Conservation (phyloP, 2,329 filamentous ascomycete genomes). For the Pseudonectria buxi region DNA sequence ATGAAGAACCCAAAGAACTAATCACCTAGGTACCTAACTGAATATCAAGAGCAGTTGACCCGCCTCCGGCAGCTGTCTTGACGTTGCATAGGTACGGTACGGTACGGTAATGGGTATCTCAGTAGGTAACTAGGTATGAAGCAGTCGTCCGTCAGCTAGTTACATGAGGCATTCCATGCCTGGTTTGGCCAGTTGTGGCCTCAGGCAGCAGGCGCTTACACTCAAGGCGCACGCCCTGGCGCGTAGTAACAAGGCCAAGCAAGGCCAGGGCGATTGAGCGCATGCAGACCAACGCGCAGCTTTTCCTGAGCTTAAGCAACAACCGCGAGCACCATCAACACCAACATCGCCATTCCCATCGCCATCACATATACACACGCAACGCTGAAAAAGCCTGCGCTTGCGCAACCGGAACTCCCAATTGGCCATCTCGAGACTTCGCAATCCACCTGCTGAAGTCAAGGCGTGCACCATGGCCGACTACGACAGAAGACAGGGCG, state of each 20-base stretch:
- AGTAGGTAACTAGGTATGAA: no score
- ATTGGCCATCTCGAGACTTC: slow-evolving; percentile 7
- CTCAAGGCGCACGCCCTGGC: neutral
- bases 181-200: slow-evolving; percentile 5
- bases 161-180: no score
- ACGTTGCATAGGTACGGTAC: no score
- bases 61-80: no score
- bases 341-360: no score
- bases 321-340: no score
- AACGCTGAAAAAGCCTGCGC: neutral
- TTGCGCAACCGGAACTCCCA: slow-evolving; percentile 1
- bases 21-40: no score
- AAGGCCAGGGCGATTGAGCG: slow-evolving; percentile 2
- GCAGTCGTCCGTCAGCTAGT: no score
- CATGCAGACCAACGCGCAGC: slow-evolving; percentile 9
- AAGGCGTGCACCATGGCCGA: slow-evolving; percentile 41
- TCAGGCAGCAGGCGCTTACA: slow-evolving; percentile 12
- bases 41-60: no score
- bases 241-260: slow-evolving; percentile 4
- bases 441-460: slow-evolving; percentile 5
- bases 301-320: slow-evolving; percentile 16
- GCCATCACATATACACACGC: no score
- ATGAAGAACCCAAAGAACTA: no score
- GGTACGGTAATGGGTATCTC: no score
- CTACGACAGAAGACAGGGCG: slow-evolving; percentile 47